Conservation (phyloP, 805 yeast genomes). For the Lipomyces sp. region DNA sequence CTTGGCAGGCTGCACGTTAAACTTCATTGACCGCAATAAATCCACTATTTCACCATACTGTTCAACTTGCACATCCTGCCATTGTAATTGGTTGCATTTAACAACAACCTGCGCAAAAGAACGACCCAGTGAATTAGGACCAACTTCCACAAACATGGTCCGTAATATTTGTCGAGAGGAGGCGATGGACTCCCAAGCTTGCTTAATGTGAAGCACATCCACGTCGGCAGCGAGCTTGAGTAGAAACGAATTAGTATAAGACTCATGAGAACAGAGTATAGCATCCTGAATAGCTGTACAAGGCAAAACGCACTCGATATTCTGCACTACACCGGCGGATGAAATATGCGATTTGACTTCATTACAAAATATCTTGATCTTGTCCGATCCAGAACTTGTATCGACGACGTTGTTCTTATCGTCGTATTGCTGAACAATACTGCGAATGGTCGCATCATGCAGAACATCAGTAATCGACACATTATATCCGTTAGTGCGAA, state of each 20-base stretch:
- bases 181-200: conserved; percentile 17
- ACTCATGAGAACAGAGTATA: conserved; percentile 7
- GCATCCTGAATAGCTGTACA: conserved; percentile 38
- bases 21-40: not conserved
- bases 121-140: conserved; percentile 13
- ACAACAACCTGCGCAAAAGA: conserved; percentile 31
- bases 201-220: conserved; percentile 10
- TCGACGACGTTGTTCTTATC: not conserved
- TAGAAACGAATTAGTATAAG: conserved; percentile 29
- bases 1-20: not conserved
- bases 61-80: conserved; percentile 3
- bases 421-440: conserved; percentile 3
- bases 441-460: conserved; percentile 13
- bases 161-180: conserved; percentile 28
- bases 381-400: not conserved
- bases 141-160: conserved; percentile 30
- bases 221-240: conserved; percentile 11
- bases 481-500: conserved; percentile 10
- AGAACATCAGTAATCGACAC: conserved; percentile 21
- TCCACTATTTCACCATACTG: not conserved
- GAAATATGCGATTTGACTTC: conserved; percentile 9
- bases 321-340: not conserved
- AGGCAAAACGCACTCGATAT: conserved; percentile 21
- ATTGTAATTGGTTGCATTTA: not conserved
- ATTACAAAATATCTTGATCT: not conserved